These are phyloP conservation scores for Euryodendron excelsum DNA, from an alignment of 148 eudicot species.

Conservation along the genomic window DNA sequence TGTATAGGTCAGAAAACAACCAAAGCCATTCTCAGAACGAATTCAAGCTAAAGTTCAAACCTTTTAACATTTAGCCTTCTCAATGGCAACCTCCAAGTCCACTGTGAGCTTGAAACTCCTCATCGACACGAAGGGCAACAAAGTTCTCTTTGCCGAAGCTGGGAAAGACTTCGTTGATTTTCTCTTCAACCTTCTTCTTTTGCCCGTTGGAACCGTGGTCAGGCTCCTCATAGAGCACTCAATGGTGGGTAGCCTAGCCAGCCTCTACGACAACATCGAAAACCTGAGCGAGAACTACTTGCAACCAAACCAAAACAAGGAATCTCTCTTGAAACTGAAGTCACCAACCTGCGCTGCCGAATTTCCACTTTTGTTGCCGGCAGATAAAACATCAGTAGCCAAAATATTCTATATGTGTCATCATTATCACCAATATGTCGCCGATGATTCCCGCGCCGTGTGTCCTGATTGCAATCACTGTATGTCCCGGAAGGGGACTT, in stretches of 20 bases:
- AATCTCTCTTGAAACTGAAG: background rate
- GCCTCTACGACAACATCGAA: background rate
- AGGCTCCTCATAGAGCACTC: background rate
- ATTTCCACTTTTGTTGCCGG: background rate
- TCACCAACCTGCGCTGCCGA: background rate
- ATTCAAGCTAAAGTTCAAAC: too few relatives aligned
- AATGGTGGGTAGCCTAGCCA: background rate
- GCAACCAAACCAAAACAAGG: background rate
- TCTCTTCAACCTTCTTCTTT: background rate
- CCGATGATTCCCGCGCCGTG: background rate
- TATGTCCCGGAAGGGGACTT: background rate
- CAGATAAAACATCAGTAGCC: background rate
- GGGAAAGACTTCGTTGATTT: constrained; percentile 4
- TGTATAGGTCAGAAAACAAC: too few relatives aligned
- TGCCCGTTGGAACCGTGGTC: constrained; percentile 5
- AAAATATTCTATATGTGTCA: background rate
- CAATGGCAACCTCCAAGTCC: background rate
- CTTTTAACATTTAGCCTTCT: too few relatives aligned
- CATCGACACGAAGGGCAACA: background rate
- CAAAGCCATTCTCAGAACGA: too few relatives aligned
- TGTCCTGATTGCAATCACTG: background rate
- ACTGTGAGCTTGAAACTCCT: background rate
- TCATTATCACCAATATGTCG: background rate
- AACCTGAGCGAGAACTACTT: constrained; percentile 7
- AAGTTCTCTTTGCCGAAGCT: constrained; percentile 9